Conservation (phyloP, 164 flowering plant genomes). For the Vitis labrusca region DNA sequence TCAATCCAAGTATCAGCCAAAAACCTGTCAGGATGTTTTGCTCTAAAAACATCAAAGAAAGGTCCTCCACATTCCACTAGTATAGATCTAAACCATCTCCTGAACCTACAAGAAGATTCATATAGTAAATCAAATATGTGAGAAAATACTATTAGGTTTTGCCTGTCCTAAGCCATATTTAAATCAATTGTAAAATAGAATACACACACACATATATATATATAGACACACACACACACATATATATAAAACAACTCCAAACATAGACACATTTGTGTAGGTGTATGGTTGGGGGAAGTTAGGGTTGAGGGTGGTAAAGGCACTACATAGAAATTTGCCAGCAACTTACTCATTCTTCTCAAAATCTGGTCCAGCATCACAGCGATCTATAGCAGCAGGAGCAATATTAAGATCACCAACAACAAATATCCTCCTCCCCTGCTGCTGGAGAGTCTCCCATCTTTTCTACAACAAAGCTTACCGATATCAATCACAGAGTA, state of each 20-base stretch:
- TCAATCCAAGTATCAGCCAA: neutral
- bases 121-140: neutral
- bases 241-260: neutral
- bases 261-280: too few species aligned
- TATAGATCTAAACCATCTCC: slow-evolving; percentile 89
- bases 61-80: slow-evolving; percentile 69
- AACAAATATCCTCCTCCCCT: slow-evolving; percentile 72
- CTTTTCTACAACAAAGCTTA: slow-evolving; percentile 70
- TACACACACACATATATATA: too few species aligned
- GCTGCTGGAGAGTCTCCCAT: slow-evolving; percentile 72
- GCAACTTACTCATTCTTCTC: slow-evolving; percentile 78
- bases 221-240: neutral
- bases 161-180: neutral
- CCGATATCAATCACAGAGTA: slow-evolving; percentile 10
- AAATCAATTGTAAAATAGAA: neutral
- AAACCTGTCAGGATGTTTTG: slow-evolving; percentile 90
- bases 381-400: slow-evolving; percentile 79
- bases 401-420: slow-evolving; percentile 99
- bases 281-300: too few species aligned
- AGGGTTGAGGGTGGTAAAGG: neutral
- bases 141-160: neutral
- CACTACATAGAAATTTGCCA: neutral
- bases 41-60: slow-evolving; percentile 79
- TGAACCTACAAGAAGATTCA: slow-evolving; percentile 57
- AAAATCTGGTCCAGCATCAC: slow-evolving; percentile 92